phyloP scores from a whole-genome alignment of 768 basidiomycete genomes.

The Rhodotorula graminis region DNA sequence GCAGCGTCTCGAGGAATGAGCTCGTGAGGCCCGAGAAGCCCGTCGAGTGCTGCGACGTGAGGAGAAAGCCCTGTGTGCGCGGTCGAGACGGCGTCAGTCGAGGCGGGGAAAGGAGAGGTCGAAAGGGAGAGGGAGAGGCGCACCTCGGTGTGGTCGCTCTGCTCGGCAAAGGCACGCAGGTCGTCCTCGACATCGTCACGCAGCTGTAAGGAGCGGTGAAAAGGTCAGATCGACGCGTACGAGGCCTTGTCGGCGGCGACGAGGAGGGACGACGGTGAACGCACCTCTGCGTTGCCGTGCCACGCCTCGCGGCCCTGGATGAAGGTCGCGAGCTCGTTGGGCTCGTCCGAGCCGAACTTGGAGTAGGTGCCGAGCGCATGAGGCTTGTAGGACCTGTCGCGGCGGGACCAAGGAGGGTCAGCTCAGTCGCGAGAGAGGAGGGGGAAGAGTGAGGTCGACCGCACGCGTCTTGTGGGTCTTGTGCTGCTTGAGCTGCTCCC shows the following conservation, averaged over 20 bases:
- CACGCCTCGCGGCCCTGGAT: constrained; percentile 23
- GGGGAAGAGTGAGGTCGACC: not conserved
- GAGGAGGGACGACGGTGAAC: not conserved
- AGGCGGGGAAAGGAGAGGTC: too few relatives aligned
- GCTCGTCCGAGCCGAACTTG: constrained; percentile 18
- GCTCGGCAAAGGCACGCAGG: constrained; percentile 26
- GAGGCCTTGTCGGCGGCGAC: too few relatives aligned
- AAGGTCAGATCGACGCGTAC: too few relatives aligned
- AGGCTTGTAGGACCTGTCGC: constrained; percentile 2
- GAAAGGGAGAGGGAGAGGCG: not conserved
- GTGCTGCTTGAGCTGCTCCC: too few relatives aligned
- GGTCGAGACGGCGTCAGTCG: not conserved
- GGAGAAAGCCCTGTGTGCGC: constrained; percentile 30
- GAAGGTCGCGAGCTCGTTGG: constrained; percentile 37
- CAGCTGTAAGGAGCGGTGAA: not conserved
- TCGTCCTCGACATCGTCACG: constrained; percentile 29
- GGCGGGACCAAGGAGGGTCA: too few relatives aligned
- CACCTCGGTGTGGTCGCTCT: constrained; percentile 28
- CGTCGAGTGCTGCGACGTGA: constrained; percentile 15
- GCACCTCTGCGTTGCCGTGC: constrained; percentile 3
- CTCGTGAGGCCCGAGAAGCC: constrained; percentile 32
- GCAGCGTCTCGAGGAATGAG: constrained; percentile 22
- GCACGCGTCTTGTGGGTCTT: not conserved
- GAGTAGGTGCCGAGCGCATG: constrained; percentile 20
- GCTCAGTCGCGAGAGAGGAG: not conserved